phyloP scores from a whole-genome alignment of 2,329 filamentous ascomycete genomes.

The Penicillium crustosum region DNA sequence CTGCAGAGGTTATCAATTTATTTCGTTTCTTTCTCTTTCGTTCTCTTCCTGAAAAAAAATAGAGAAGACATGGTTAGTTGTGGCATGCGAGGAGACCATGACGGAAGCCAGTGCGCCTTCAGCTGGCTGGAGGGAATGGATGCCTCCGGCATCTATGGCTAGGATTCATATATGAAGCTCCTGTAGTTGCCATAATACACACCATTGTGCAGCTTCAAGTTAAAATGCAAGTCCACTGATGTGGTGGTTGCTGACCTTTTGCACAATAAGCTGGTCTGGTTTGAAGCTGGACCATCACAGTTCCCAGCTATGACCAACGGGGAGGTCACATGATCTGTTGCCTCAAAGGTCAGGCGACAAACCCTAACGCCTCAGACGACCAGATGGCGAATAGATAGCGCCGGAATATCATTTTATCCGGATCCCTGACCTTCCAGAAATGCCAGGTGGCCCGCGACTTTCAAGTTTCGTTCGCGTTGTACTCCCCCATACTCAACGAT shows the following conservation, averaged over 20 bases:
- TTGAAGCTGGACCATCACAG: slow-evolving; percentile 11
- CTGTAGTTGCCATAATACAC: neutral
- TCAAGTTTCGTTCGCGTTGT: slow-evolving; percentile 11
- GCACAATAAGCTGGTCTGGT: slow-evolving; percentile 9
- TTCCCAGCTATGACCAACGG: slow-evolving; percentile 1
- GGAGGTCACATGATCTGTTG: neutral
- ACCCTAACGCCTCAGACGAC: neutral
- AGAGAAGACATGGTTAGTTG: neutral
- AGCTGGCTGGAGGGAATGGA: neutral
- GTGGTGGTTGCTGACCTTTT: slow-evolving; percentile 8
- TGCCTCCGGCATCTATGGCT: neutral
- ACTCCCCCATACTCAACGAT: slow-evolving; percentile 13
- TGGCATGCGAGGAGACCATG: neutral
- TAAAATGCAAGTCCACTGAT: neutral
- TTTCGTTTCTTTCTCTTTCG: neutral
- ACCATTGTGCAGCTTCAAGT: neutral
- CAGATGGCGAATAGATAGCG: neutral
- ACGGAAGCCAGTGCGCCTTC: neutral
- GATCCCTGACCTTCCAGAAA: slow-evolving; percentile 15
- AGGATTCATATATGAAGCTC: neutral
- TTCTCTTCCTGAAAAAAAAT: neutral
- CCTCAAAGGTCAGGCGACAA: neutral
- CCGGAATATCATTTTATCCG: slow-evolving; percentile 14
- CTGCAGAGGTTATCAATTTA: neutral
- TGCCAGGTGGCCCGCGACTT: slow-evolving; percentile 22